These are phyloP conservation scores for Silene coronaria DNA, from an alignment of 179 eudicot species.

Conservation along the genomic window DNA sequence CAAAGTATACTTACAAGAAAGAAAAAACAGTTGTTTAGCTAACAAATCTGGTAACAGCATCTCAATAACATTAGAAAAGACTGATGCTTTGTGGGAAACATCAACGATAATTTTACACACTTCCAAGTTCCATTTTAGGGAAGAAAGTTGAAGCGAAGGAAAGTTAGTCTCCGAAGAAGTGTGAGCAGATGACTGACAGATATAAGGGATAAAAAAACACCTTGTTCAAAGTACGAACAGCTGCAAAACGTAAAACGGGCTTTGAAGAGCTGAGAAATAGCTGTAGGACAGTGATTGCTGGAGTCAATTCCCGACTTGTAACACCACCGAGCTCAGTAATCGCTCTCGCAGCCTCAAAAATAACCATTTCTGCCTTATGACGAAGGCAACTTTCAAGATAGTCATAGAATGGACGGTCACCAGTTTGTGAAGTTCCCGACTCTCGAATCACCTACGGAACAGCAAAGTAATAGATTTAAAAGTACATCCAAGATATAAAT, in stretches of 20 bases:
- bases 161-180: not conserved
- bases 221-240: constrained; percentile 94
- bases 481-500: not conserved
- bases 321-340: constrained; percentile 83
- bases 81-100: not conserved
- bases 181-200: not conserved
- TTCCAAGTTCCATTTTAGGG: not conserved
- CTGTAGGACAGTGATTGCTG: constrained; percentile 87
- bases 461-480: constrained; percentile 15
- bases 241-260: constrained; percentile 93
- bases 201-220: constrained; percentile 23
- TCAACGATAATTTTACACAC: not conserved
- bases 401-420: constrained; percentile 93
- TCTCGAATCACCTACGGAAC: constrained; percentile 68
- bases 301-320: constrained; percentile 79
- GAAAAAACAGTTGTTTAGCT: no score
- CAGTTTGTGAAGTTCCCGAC: constrained; percentile 61
- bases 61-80: not conserved
- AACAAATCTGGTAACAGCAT: not conserved
- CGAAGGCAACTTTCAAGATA: constrained; percentile 92
- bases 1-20: not conserved
- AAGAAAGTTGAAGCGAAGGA: not conserved
- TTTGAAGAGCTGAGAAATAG: constrained; percentile 89
- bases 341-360: constrained; percentile 92
- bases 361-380: constrained; percentile 97